These are phyloP conservation scores for Mollisiaceae sp. DNA, from an alignment of 2,329 filamentous ascomycete genomes.

Conservation along the genomic window DNA sequence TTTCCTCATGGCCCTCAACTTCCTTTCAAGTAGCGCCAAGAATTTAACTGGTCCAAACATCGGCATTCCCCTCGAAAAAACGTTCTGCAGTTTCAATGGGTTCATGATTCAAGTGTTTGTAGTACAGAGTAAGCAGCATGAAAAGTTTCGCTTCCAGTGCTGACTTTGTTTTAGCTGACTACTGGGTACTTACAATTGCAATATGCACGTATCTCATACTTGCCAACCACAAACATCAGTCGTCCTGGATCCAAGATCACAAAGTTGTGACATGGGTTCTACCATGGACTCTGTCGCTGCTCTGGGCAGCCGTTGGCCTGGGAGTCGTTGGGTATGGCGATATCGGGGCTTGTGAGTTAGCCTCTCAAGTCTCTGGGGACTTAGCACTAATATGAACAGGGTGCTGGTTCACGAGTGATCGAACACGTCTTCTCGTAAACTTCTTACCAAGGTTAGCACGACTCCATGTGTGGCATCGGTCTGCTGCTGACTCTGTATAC, in stretches of 20 bases:
- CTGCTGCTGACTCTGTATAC: no score
- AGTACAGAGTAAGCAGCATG: conserved; percentile 44
- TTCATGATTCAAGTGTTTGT: conserved; percentile 51
- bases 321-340: conserved; percentile 42
- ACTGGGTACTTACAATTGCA: conserved; percentile 50
- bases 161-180: conserved; percentile 44
- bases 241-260: conserved; percentile 47
- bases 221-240: conserved; percentile 44
- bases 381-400: conserved; percentile 10
- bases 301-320: conserved; percentile 45
- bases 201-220: conserved; percentile 49
- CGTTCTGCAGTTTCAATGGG: conserved; percentile 49
- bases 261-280: conserved; percentile 43
- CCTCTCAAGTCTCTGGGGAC: background rate
- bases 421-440: conserved; percentile 47
- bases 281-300: conserved; percentile 46
- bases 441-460: conserved; percentile 44
- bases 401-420: conserved; percentile 51
- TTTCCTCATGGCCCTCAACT: conserved; percentile 49
- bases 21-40: conserved; percentile 36
- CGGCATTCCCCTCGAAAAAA: conserved; percentile 37
- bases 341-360: conserved; percentile 42
- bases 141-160: background rate
- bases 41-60: conserved; percentile 45
- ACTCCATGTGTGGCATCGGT: no score